These are phyloP conservation scores for Coemansia sp. DNA, from an alignment of 192 early-diverging fungal species.

Conservation along the genomic window DNA sequence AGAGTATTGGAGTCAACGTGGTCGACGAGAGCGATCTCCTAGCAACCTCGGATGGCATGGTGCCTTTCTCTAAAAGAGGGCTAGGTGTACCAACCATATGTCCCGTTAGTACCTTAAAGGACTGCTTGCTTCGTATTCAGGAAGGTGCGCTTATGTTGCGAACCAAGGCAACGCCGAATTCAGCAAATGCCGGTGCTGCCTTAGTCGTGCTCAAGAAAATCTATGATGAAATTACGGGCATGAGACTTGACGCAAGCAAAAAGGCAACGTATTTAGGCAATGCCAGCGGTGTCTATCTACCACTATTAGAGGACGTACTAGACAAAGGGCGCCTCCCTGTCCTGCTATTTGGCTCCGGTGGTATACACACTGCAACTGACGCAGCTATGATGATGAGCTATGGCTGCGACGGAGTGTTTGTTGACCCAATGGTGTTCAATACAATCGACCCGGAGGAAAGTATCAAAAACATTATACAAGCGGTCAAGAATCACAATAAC, in stretches of 20 bases:
- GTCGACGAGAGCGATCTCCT: slow-evolving; percentile 28
- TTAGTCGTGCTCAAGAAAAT: background rate
- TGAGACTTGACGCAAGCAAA: slow-evolving; percentile 71
- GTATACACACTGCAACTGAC: slow-evolving; percentile 93
- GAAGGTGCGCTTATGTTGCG: slow-evolving; percentile 96
- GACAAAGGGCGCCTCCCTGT: slow-evolving; percentile 89
- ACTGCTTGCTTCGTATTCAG: slow-evolving; percentile 84
- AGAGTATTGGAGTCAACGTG: background rate
- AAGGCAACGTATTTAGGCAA: slow-evolving; percentile 72
- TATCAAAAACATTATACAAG: slow-evolving; percentile 84
- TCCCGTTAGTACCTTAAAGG: slow-evolving; percentile 82
- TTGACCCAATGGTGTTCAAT: slow-evolving; percentile 91
- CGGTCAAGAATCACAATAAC: slow-evolving; percentile 89
- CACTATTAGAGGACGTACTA: slow-evolving; percentile 81
- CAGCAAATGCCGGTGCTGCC: background rate
- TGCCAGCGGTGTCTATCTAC: slow-evolving; percentile 69
- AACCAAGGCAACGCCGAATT: slow-evolving; percentile 57
- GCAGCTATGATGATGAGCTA: slow-evolving; percentile 96
- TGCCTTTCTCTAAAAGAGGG: slow-evolving; percentile 86
- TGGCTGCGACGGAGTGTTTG: slow-evolving; percentile 96
- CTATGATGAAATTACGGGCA: slow-evolving; percentile 57
- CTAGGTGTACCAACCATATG: slow-evolving; percentile 92
- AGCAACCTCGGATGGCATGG: slow-evolving; percentile 72
- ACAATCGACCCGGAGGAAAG: slow-evolving; percentile 82
- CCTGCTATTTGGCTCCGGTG: slow-evolving; percentile 95